Evolutionary conservation across 352 stramenopile species (phyloP).

Genomic region (Phytophthora rubi): DNA sequence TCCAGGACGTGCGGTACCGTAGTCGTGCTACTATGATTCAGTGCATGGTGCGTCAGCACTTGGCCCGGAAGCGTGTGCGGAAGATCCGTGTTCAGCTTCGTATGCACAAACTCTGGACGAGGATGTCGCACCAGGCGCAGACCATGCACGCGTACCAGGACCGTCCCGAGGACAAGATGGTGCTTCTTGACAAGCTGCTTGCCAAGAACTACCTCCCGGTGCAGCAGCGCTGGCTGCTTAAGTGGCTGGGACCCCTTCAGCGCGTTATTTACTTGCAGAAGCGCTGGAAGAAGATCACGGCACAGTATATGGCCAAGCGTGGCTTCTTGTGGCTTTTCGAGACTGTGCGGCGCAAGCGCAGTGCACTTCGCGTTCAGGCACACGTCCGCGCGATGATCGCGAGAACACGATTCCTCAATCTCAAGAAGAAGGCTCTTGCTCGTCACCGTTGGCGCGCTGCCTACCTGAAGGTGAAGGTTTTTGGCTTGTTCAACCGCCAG

Average conservation of each 20-base stretch:
- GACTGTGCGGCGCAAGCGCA: slow-evolving; percentile 68
- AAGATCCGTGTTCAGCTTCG: slow-evolving; percentile 63
- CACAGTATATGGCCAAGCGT: slow-evolving; percentile 77
- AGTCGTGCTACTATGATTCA: slow-evolving; percentile 80
- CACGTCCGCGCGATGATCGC: slow-evolving; percentile 70
- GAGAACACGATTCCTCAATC: slow-evolving; percentile 61
- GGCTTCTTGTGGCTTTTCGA: slow-evolving; percentile 84
- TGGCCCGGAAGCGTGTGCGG: slow-evolving; percentile 73
- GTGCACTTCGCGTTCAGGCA: slow-evolving; percentile 68
- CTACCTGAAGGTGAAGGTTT: slow-evolving; percentile 65
- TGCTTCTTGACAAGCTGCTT: slow-evolving; percentile 79
- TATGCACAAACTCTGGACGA: slow-evolving; percentile 70
- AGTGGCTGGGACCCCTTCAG: slow-evolving; percentile 83
- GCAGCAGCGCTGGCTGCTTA: slow-evolving; percentile 81
- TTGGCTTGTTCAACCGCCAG: slow-evolving; percentile 64
- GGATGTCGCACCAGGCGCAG: slow-evolving; percentile 67
- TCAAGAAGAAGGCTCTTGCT: slow-evolving; percentile 74
- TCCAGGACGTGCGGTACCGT: slow-evolving; percentile 70
- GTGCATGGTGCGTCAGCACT: slow-evolving; percentile 77
- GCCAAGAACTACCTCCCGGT: slow-evolving; percentile 65
- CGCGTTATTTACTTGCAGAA: slow-evolving; percentile 88
- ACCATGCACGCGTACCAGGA: slow-evolving; percentile 84
- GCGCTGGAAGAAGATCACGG: slow-evolving; percentile 81
- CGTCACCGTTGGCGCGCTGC: slow-evolving; percentile 71
- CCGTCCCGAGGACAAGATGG: slow-evolving; percentile 84